Base-by-base conservation (phyloP, 2,329 filamentous ascomycete species). In the Trichophyton benhamiae region DNA sequence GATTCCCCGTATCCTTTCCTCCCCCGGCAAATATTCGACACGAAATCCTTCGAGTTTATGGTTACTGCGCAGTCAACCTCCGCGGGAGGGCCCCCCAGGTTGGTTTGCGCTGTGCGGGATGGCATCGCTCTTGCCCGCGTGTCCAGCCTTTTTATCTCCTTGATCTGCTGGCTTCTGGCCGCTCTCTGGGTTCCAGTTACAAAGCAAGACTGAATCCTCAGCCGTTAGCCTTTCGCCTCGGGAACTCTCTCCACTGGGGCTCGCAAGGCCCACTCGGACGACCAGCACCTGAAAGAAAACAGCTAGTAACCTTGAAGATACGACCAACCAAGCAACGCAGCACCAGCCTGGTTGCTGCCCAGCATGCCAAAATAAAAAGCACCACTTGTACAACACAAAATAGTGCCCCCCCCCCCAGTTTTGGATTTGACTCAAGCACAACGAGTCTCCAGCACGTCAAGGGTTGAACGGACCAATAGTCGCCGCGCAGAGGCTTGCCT, bases 171-270 rank as follows among this genome's bases (percentile, higher is more conserved):
- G 22, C 49, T 53, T 53, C 49, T 53, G 49, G 49, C 49, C 49
- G 27, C 49, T 22, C 15, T 17, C 46, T 52, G 46, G 46, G 17
- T 52, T 22, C 49, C 17, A 25, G 22, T 30, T 13, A 53, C 49
- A 11, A 25, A 53, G 22, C 49, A 33, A 15, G 30, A 53, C 30
- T 53, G 13, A n/a, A 25, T 53, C 13, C 22, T 53, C 22, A 53
- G 22, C 49, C 49, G 49, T 53, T 53, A 53, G 49, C 49, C 49
- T 53, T 53, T 53, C 49, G 49, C 49, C 49, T 53, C 49, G 49
- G 49, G 49, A 53, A 53, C 49, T 53, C 49, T 53, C 49, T 53
- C 49, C 27, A 27, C 49, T 30, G 49, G 49, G 49, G 49, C 49
- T 53, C 49, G 27, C 49, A 53, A 53, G 49, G n/a, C 25, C 49